Evolutionary conservation across 805 yeast genomes (phyloP).

Genomic region (Schwanniomyces sp.): DNA sequence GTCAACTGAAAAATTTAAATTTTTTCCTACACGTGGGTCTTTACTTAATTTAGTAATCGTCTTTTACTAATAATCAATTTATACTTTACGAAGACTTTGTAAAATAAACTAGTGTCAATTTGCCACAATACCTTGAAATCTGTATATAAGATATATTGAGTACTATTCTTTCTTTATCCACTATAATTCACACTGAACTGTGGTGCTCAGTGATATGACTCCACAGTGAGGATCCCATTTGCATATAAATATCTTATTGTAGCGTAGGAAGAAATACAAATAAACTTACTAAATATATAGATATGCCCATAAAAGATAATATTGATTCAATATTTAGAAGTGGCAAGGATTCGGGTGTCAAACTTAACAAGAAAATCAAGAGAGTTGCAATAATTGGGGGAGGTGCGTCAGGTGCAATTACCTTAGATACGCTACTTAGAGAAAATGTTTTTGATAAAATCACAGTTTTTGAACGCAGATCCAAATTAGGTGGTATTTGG

Average conservation of each 20-base stretch:
- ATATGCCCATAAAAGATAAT: neutral
- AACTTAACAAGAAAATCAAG: slow-evolving; percentile 9
- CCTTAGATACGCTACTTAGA: slow-evolving; percentile 36
- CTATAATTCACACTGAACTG: neutral
- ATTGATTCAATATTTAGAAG: neutral
- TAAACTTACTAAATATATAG: neutral
- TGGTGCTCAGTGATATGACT: neutral
- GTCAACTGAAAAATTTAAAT: neutral
- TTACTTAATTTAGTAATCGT: slow-evolving; percentile 1
- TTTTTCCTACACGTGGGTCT: slow-evolving; percentile 8
- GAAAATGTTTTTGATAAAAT: slow-evolving; percentile 33
- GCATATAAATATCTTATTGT: neutral
- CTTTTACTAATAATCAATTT: neutral
- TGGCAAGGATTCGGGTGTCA: neutral
- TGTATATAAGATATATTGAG: too few relatives aligned
- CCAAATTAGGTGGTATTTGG: slow-evolving; percentile 46
- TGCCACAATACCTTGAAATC: neutral
- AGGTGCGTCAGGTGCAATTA: slow-evolving; percentile 51
- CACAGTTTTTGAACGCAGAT: slow-evolving; percentile 41
- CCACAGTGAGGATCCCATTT: neutral
- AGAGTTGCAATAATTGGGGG: slow-evolving; percentile 49
- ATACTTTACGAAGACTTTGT: neutral
- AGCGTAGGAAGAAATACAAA: neutral
- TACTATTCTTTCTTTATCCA: neutral
- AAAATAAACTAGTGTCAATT: neutral